phyloP scores from a whole-genome alignment of 768 basidiomycete genomes.

The Lactarius deliciosus region DNA sequence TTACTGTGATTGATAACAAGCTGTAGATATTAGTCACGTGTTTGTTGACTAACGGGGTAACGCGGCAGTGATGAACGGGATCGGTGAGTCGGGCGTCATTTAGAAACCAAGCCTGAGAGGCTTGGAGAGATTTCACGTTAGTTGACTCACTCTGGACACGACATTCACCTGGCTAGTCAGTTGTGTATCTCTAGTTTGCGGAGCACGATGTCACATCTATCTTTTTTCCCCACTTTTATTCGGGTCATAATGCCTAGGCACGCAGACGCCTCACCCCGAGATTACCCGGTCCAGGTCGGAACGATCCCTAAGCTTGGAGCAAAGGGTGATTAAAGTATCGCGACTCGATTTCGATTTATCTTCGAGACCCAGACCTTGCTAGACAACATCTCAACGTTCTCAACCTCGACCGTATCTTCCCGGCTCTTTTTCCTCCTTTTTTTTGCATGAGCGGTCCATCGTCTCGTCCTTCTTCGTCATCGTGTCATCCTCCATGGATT shows the following conservation, averaged over 20 bases:
- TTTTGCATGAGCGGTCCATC: neutral
- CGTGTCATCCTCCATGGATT: neutral
- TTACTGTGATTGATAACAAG: too few relatives aligned
- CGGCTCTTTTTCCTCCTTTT: neutral
- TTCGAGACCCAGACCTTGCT: neutral
- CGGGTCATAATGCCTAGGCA: neutral
- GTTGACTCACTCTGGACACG: neutral
- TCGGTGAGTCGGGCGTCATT: neutral
- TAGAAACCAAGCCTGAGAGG: neutral
- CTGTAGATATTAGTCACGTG: neutral
- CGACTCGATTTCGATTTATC: neutral
- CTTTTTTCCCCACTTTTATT: neutral
- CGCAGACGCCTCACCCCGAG: constrained; percentile 13
- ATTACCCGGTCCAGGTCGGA: constrained; percentile 17
- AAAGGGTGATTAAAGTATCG: neutral
- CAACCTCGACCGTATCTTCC: neutral
- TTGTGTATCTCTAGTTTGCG: neutral
- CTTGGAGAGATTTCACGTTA: neutral
- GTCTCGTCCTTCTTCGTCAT: neutral
- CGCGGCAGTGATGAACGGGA: neutral
- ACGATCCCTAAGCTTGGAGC: neutral
- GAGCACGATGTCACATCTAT: neutral
- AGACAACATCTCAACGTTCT: too few relatives aligned
- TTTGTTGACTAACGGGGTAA: neutral
- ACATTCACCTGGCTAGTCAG: neutral